A percentile compares a stretch with the other conserved stretches of the same genome.
Evolutionary conservation across 108 stramenopile species (phyloP).

Genomic region (Stephanodiscus triporus): DNA sequence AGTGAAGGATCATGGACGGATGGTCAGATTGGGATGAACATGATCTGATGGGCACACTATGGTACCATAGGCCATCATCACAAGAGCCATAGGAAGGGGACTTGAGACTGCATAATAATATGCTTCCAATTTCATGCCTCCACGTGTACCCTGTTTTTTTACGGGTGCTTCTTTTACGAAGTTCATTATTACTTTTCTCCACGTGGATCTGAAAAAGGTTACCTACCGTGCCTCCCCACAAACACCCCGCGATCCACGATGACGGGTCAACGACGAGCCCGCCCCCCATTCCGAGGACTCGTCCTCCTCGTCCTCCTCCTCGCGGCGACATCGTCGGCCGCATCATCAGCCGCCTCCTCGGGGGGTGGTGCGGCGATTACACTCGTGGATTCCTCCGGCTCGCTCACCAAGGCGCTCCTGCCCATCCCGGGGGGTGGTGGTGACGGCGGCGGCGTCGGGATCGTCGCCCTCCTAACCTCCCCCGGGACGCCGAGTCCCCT

Average conservation of each 20-base stretch:
- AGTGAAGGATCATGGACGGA: too few relatives aligned
- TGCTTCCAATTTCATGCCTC: too few relatives aligned
- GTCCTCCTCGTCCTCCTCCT: not conserved
- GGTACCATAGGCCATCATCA: too few relatives aligned
- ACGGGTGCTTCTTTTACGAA: too few relatives aligned
- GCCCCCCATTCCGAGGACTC: not conserved
- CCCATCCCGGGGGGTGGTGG: slow-evolving; percentile 12
- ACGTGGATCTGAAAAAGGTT: not conserved
- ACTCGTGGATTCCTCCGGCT: slow-evolving; percentile 63
- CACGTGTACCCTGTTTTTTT: too few relatives aligned
- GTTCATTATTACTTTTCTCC: too few relatives aligned
- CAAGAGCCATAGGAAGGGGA: too few relatives aligned
- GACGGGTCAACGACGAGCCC: not conserved
- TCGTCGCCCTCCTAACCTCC: slow-evolving; percentile 69
- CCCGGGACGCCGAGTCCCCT: slow-evolving; percentile 57
- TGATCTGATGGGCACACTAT: too few relatives aligned
- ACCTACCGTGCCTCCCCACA: not conserved
- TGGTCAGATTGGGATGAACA: too few relatives aligned
- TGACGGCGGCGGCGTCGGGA: slow-evolving; percentile 33
- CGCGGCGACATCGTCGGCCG: not conserved
- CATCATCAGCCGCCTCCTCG: not conserved
- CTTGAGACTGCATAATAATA: too few relatives aligned
- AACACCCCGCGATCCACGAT: not conserved
- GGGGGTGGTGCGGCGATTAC: slow-evolving; percentile 16
- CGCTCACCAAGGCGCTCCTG: slow-evolving; percentile 55